Evolutionary conservation across 371 early-diverging fungal species (phyloP), one percentile per base, ranked within the genome.

Genomic region (Haplosporangium sp.): DNA sequence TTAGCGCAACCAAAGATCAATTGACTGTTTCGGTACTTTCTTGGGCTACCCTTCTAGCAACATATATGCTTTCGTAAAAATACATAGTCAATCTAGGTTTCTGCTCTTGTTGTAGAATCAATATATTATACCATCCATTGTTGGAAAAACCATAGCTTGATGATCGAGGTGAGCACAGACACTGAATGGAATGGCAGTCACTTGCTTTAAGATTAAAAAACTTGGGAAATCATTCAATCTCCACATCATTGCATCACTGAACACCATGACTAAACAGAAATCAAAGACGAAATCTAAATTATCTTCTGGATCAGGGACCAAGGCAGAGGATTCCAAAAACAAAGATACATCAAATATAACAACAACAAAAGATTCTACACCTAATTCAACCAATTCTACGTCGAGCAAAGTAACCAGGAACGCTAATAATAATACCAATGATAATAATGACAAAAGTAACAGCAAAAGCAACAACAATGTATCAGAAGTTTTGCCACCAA

Each of bases 11-110:
- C 4, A 35, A 60, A 39, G 74, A 71, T 19, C 79, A 70, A 45
- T 40, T 78, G 35, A 65, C 71, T n/a, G 68, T 71, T 5, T 67
- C 74, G 19, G 69, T 78, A 17, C 59, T 78, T 27, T 78, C 79
- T 20, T 78, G 79, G 79, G 71, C 74, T 2, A 70, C 78, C 17
- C 62, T 77, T 37, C 57, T 77, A 37, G 73, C 70, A 0, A 69
- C 78, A 2, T 73, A 65, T 65, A 77, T 77, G 73, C 66, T 77
- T 2, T 77, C 78, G 4, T 77, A 56, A 70, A 38, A 52, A 52
- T 13, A 13, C 15, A 15, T 15, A 7, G 20, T 10, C 20, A 20
- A 6, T 52, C 58, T 4, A 27, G 9, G 39, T 9, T 10, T 42
- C 10, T 42, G 10, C 64, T 65, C 48, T 39, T 61, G 19, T 38